Conservation (phyloP, 2,329 filamentous ascomycete genomes). For the Ceratocystis harringtonii region DNA sequence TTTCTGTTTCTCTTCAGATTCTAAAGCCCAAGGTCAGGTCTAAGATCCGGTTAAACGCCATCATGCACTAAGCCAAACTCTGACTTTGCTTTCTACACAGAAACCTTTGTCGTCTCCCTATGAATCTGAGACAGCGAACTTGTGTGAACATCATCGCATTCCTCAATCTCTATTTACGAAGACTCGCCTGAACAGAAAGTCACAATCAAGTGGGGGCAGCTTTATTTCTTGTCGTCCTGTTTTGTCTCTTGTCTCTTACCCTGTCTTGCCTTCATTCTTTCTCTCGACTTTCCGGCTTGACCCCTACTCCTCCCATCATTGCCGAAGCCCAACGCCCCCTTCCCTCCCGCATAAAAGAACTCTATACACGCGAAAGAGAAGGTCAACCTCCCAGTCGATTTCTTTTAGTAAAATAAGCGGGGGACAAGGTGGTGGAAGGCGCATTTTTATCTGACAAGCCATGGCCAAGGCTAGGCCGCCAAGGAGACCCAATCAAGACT, state of each 20-base stretch:
- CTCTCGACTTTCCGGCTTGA: not conserved
- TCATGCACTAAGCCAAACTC: too few relatives aligned
- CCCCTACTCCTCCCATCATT: not conserved
- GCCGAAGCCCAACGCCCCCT: not conserved
- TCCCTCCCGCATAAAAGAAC: not conserved
- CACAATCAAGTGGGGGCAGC: not conserved
- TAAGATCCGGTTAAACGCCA: too few relatives aligned
- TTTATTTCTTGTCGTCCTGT: not conserved
- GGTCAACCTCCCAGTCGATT: not conserved
- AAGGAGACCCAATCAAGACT: too few relatives aligned
- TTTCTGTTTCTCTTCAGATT: too few relatives aligned
- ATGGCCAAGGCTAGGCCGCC: not conserved
- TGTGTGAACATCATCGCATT: too few relatives aligned
- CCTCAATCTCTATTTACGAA: not conserved
- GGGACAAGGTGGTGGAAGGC: not conserved
- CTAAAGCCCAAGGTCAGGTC: too few relatives aligned
- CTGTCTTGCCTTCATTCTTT: not conserved
- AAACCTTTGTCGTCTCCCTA: too few relatives aligned
- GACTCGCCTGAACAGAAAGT: not conserved
- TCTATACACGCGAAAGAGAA: too few relatives aligned
- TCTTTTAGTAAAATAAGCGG: not conserved
- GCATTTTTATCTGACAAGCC: not conserved
- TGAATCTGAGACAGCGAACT: too few relatives aligned
- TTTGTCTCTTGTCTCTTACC: not conserved
- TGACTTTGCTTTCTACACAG: too few relatives aligned